Evolutionary conservation across 2,329 filamentous ascomycete genomes (phyloP), one percentile per base, ranked within the genome.

Genomic region (Nothophaeocryptopus gaeumannii): DNA sequence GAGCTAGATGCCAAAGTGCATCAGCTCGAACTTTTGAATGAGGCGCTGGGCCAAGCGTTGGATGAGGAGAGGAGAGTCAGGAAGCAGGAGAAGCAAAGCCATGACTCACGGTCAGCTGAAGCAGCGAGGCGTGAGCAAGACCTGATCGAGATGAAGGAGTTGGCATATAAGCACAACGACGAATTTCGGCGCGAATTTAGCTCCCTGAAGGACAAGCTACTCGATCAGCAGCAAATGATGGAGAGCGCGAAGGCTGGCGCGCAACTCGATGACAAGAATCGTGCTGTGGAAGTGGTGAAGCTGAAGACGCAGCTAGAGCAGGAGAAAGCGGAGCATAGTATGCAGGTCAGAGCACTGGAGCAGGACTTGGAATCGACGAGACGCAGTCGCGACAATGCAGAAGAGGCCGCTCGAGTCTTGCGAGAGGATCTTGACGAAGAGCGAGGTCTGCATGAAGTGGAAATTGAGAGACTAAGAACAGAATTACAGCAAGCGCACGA

Each of bases 21-120:
- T 20, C 59, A 64, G 45, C 56, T 63, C 8, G 56, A 64, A 35
- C 50, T 59, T n/a, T 48, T 64, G 43, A 67, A 63, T 20, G 50
- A 45, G 13, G 54, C 56, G 5, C 51, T 62, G 13, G 58, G 53
- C 26, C 51, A 59, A 26, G 60, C 59, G 7, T 39, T 63, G 2
- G 56, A 63, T 15, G 58, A 63, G 30, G 62, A 66, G 42, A 51
- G 53, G 31, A 55, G 56, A 10, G 39, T 47, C 26, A 56, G 61
- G 8, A 56, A 54, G 40, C 47, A 59, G 16, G 60, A 59, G 40
- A 54, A 55, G 31, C 40, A 42, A 4, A 47, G 40, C 5, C 53
- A 60, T 32, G 58, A 61, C 32, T 42, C 53, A 10, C 46, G 49
- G 8, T 45, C 57, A 4, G 43, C 49, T 8, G 57, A 63, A 26